Base-by-base conservation (phyloP, 2,329 filamentous ascomycete genomes). In the Paradendryphiella salina region DNA sequence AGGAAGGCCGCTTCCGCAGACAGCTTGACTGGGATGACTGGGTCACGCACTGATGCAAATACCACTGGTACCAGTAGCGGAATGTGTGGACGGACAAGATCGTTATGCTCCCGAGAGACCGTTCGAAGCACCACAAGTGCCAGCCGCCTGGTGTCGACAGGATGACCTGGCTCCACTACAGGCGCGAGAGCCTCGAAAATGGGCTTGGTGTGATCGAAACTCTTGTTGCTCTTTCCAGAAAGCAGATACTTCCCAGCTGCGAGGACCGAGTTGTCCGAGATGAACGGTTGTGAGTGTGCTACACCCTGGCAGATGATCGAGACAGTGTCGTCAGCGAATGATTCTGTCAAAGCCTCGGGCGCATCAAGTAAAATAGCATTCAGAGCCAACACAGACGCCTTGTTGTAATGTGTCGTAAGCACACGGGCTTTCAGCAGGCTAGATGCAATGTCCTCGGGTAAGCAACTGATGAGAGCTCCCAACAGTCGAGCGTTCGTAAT, bases 1-100 rank as follows among this genome's bases (percentile, higher is more conserved):
- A 99, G 82, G 74, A 99, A 97, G 0, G 93, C 91, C 10, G 92
- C 93, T 76, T 99, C 94, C 1, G 94, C 93, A 0, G 93, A 88
- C 21, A 99, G 81, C 75, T 99, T 99, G 69, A 99, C 87, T 0
- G 95, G 95, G 56, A 99, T 97, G 5, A 97, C 86, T 8, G 85
- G 80, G 72, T 99, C 94, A 51, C 95, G 85, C 21, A 99, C 94
- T 45, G 89, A 88, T 34, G 89, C 85, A 72, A 99, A 99, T 36
- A 97, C 82, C 1, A 91, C 85, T 1, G 87, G 86, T 1, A 89
- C 87, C n/a, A 99, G 82, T 2, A 90, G 76, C 8, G 85, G 77
- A 39, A 97, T 80, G 70, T 96, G 91, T 11, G 92, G 89, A 21
- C 89, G 85, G 31, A 93, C 83, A 65, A 94, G 78, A 43, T 94